Base-by-base conservation (phyloP, 1,284 basidiomycete species). In the Puccinia polysora region DNA sequence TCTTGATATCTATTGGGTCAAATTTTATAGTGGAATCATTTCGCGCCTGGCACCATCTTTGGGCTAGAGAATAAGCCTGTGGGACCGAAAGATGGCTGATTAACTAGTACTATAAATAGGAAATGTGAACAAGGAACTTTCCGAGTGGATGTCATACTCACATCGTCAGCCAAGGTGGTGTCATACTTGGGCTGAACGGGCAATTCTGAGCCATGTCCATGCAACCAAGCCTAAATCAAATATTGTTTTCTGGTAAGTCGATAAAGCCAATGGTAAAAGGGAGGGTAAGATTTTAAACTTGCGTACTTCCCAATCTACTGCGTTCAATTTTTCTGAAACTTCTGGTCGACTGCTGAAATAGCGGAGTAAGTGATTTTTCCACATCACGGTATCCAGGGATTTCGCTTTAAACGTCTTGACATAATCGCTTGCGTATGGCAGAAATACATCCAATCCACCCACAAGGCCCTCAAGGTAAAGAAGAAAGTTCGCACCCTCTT, bases 161-260 rank as follows among this genome's bases (percentile, higher is more conserved):
- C 85, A 62, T 85, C 82, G 73, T 86, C 83, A 0, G 91, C 91
- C 20, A 97, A 83, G 0, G 88, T 85, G 36, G 85, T 84, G 77
- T 97, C 92, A 77, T 95, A 97, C 76, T 88, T 83, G 81, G 92
- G 84, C 77, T 89, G 82, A 0, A 88, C 89, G 0, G 91, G 91
- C 18, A 96, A 84, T 74, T 87, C 83, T 18, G 58, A 38, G 4
- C 76, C 76, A 58, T 75, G 75, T 7, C 76, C 76, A 73, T 77
- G 69, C 18, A 77, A 28, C 76, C 76, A 77, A 12, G 75, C 73
- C 74, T 75, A 62, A 25, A 30, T n/a, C 25, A 32, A 30, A 34
- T 18, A 28, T 15, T 2, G 3, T 23, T 14, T 10, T 43, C 10
- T 47, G 49, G 20, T 14, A 15, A 43, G 20, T 45, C n/a, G 7